Conservation (phyloP, 2,329 filamentous ascomycete genomes). For the Grosmannia clavigera region DNA sequence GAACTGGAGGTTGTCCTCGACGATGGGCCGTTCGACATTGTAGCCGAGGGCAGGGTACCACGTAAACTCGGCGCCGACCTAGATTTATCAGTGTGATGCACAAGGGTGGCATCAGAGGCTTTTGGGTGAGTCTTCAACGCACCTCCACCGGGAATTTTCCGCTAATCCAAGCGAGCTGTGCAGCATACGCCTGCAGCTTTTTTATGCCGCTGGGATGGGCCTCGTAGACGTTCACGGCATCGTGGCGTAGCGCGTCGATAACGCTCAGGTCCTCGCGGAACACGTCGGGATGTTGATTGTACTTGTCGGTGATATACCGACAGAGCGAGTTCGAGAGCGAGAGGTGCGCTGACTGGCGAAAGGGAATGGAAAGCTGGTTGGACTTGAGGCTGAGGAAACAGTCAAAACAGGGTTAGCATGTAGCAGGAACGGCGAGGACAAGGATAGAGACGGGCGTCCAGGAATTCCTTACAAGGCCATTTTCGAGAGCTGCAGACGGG, state of each 20-base stretch:
- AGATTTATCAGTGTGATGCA: conserved; percentile 5
- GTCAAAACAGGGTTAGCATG: neutral
- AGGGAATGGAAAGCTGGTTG: conserved; percentile 69
- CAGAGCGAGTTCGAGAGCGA: conserved; percentile 74
- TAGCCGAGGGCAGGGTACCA: conserved; percentile 95
- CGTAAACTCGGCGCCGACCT: conserved; percentile 89
- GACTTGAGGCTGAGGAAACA: conserved; percentile 5
- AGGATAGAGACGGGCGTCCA: neutral
- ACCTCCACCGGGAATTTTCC: conserved; percentile 96
- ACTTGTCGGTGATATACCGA: conserved; percentile 93
- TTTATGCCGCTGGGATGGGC: conserved; percentile 75
- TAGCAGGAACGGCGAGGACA: neutral
- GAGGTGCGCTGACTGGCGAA: conserved; percentile 71
- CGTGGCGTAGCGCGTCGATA: conserved; percentile 70
- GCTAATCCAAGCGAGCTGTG: conserved; percentile 82
- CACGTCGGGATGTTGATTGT: conserved; percentile 97
- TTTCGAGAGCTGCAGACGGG: neutral
- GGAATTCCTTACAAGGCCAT: neutral
- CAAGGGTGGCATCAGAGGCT: neutral
- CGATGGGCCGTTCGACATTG: conserved; percentile 61
- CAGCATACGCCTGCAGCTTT: conserved; percentile 84
- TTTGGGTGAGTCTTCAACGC: neutral
- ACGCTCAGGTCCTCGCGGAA: conserved; percentile 76
- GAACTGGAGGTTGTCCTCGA: conserved; percentile 57
- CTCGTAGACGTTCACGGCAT: conserved; percentile 82